Conservation (phyloP, 2,329 filamentous ascomycete genomes). For the Drechmeria coniospora region DNA sequence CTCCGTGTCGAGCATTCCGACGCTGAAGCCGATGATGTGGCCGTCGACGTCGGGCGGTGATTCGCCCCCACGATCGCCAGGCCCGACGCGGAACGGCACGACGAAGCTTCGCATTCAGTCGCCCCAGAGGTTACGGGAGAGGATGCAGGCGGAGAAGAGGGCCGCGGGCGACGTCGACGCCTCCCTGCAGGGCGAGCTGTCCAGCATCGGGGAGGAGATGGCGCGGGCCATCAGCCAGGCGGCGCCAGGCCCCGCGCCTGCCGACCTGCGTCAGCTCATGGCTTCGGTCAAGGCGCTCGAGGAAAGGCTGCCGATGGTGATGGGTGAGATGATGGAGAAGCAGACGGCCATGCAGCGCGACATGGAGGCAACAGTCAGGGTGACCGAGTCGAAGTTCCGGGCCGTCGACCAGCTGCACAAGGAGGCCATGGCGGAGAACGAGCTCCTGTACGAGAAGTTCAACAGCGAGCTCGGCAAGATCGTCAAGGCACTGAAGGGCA, state of each 20-base stretch:
- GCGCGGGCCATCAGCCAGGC: conserved; percentile 33
- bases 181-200: conserved; percentile 58
- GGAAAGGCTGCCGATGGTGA: conserved; percentile 42
- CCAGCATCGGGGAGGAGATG: conserved; percentile 69
- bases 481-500: conserved; percentile 55
- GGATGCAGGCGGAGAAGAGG: conserved; percentile 67
- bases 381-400: conserved; percentile 63
- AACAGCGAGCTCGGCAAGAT: conserved; percentile 83
- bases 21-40: conserved; percentile 27
- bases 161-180: conserved; percentile 55
- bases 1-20: conserved; percentile 39
- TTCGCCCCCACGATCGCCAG: conserved; percentile 9
- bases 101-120: conserved; percentile 53
- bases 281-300: conserved; percentile 52
- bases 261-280: conserved; percentile 33
- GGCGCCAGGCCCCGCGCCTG: conserved; percentile 13
- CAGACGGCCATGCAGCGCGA: conserved; percentile 53
- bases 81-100: conserved; percentile 16
- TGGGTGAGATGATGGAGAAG: conserved; percentile 43
- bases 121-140: conserved; percentile 65
- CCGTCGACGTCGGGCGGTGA: conserved; percentile 12
- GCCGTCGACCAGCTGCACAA: conserved; percentile 81
- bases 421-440: conserved; percentile 79
- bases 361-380: conserved; percentile 53
- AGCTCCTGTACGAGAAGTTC: conserved; percentile 81